A percentile compares a stretch with the other conserved stretches of the same genome.
Evolutionary conservation across 140 eudicot genomes (phyloP).

Genomic region (Ambrosia hybrid): DNA sequence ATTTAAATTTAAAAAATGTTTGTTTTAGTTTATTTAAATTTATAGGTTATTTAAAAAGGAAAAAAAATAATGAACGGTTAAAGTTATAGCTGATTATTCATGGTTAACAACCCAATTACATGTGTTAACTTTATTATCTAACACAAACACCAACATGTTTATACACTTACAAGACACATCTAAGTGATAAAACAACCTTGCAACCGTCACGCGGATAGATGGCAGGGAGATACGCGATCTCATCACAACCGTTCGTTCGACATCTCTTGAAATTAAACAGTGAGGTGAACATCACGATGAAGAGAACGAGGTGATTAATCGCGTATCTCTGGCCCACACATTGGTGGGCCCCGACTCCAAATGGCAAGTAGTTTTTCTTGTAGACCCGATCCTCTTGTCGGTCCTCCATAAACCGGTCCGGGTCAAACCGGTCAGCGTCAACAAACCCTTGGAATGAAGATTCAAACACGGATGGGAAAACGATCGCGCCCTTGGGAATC

Average conservation of each 20-base stretch:
- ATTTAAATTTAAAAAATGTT: too few species aligned
- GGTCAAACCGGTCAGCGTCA: conserved; percentile 82
- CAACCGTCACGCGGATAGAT: background rate
- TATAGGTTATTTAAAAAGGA: too few species aligned
- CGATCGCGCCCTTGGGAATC: conserved; percentile 79
- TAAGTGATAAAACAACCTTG: background rate
- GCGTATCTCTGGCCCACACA: conserved; percentile 98
- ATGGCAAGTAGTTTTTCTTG: conserved; percentile 64
- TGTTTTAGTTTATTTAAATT: too few species aligned
- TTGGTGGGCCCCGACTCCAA: conserved; percentile 92
- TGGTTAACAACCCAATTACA: too few species aligned
- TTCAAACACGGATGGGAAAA: conserved; percentile 83
- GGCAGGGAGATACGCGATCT: background rate
- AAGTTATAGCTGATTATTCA: too few species aligned
- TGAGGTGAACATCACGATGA: conserved; percentile 74
- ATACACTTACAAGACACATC: background rate
- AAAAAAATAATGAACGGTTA: too few species aligned
- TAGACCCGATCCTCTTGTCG: conserved; percentile 76
- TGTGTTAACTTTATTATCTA: too few species aligned
- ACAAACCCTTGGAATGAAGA: conserved; percentile 84
- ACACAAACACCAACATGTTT: background rate
- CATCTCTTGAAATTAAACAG: conserved; percentile 22
- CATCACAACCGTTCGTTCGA: background rate
- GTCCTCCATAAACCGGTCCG: conserved; percentile 75
- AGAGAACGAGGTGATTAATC: conserved; percentile 68